phyloP scores from a whole-genome alignment of 257 asterid genomes.

The Cordia subcordata region DNA sequence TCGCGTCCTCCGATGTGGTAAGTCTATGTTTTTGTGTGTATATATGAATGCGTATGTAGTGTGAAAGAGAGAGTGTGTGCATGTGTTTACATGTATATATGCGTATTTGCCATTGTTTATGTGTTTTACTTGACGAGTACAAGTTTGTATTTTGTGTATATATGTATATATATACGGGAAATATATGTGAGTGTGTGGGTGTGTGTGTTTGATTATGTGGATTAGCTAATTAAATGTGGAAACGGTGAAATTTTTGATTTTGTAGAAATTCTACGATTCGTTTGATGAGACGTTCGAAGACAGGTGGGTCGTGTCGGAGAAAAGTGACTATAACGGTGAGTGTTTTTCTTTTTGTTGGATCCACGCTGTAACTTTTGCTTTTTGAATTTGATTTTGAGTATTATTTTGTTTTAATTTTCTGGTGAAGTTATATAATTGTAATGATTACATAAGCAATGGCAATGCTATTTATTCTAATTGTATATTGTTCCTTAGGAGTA shows the following conservation, averaged over 20 bases:
- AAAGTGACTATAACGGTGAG: slow-evolving; percentile 68
- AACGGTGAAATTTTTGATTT: slow-evolving; percentile 5
- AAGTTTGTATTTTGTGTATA: background rate
- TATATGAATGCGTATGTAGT: background rate
- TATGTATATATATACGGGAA: no score
- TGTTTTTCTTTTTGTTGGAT: slow-evolving; percentile 15
- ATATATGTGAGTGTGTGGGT: background rate
- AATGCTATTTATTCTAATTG: background rate
- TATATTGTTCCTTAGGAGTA: background rate
- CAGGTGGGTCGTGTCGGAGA: slow-evolving; percentile 72
- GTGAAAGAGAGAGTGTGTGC: no score
- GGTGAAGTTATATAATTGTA: background rate
- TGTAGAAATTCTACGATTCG: slow-evolving; percentile 72
- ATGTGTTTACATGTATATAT: background rate
- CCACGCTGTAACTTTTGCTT: slow-evolving; percentile 7
- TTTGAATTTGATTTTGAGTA: slow-evolving; percentile 5
- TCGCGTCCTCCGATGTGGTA: slow-evolving; percentile 73
- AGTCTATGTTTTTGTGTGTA: background rate
- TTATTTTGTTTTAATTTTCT: no score
- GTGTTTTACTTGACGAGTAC: slow-evolving; percentile 8
- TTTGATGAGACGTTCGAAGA: slow-evolving; percentile 81
- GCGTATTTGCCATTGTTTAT: background rate
- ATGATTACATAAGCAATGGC: background rate
- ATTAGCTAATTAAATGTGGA: background rate
- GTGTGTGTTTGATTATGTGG: background rate